Evolutionary conservation across 75 land plant species (phyloP).

Genomic region (Azolla pinnata): DNA sequence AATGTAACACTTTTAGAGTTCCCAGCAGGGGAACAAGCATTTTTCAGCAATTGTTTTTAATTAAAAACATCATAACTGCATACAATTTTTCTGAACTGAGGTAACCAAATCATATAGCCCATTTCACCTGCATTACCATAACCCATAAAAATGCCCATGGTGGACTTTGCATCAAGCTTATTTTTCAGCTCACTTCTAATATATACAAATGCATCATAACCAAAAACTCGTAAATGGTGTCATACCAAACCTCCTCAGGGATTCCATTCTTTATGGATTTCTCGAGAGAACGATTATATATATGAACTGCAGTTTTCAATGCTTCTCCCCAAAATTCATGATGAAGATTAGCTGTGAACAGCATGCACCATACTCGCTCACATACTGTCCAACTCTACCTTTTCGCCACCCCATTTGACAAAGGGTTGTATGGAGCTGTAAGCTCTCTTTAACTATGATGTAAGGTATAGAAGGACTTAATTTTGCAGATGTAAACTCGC

Average conservation of each 20-base stretch:
- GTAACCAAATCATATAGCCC: slow-evolving; percentile 8
- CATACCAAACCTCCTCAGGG: slow-evolving; percentile 9
- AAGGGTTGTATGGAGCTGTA: slow-evolving; percentile 1
- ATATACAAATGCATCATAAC: slow-evolving; percentile 7
- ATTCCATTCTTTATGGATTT: neutral
- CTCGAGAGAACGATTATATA: neutral
- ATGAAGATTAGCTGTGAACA: neutral
- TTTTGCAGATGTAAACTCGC: slow-evolving; percentile 14
- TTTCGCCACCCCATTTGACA: slow-evolving; percentile 4
- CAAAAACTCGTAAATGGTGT: slow-evolving; percentile 10
- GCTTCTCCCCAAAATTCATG: slow-evolving; percentile 15
- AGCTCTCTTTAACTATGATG: too few relatives aligned
- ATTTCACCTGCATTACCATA: slow-evolving; percentile 11
- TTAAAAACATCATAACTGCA: slow-evolving; percentile 5
- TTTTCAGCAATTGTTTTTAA: slow-evolving; percentile 4
- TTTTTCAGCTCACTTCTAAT: neutral
- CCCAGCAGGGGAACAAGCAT: slow-evolving; percentile 13
- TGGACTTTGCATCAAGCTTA: slow-evolving; percentile 8
- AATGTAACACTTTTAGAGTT: slow-evolving; percentile 14
- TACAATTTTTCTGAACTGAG: slow-evolving; percentile 2
- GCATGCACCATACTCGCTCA: slow-evolving; percentile 8
- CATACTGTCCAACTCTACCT: slow-evolving; percentile 2
- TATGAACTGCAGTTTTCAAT: slow-evolving; percentile 4
- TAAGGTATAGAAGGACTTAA: too few relatives aligned
- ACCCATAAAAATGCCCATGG: slow-evolving; percentile 14